Conservation (phyloP, 768 basidiomycete genomes). For the Leucosporidium creatinivorum region DNA sequence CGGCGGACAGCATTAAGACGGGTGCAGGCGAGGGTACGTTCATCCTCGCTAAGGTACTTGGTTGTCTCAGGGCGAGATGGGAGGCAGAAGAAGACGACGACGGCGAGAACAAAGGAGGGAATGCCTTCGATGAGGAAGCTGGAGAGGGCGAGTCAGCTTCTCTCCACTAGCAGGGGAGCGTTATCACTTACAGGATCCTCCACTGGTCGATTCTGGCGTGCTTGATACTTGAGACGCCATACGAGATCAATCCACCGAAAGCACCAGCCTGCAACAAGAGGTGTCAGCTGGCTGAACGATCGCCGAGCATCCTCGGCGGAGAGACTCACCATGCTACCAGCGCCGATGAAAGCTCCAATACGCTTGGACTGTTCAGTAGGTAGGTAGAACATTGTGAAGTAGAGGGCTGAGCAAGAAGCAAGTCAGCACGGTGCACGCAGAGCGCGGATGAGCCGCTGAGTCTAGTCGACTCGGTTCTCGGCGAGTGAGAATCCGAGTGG, state of each 20-base stretch:
- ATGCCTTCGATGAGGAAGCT: conserved; percentile 45
- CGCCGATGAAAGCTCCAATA: conserved; percentile 44
- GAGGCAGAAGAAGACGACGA: conserved; percentile 44
- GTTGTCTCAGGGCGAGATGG: conserved; percentile 43
- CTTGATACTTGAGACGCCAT: background rate
- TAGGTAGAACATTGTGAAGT: conserved; percentile 41
- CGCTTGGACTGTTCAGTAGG: conserved; percentile 44
- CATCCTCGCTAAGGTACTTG: conserved; percentile 41
- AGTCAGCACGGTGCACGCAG: background rate
- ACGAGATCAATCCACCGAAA: background rate
- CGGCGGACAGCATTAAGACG: conserved; percentile 37
- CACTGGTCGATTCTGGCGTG: background rate
- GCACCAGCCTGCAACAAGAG: background rate
- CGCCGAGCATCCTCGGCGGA: too few species aligned
- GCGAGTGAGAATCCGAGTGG: too few species aligned
- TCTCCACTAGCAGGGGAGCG: background rate
- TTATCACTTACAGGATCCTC: background rate
- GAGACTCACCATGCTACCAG: conserved; percentile 37
- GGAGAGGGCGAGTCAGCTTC: background rate
- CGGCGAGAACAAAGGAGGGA: conserved; percentile 43
- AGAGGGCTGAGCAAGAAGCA: conserved; percentile 29
- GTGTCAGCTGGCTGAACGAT: conserved; percentile 11
- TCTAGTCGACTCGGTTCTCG: too few species aligned
- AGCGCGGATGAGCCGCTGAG: too few species aligned
- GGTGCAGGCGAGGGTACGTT: conserved; percentile 42